Evolutionary conservation across 257 asterid species (phyloP), one percentile per base, ranked within the genome.

Genomic region (Jasminum sambac): DNA sequence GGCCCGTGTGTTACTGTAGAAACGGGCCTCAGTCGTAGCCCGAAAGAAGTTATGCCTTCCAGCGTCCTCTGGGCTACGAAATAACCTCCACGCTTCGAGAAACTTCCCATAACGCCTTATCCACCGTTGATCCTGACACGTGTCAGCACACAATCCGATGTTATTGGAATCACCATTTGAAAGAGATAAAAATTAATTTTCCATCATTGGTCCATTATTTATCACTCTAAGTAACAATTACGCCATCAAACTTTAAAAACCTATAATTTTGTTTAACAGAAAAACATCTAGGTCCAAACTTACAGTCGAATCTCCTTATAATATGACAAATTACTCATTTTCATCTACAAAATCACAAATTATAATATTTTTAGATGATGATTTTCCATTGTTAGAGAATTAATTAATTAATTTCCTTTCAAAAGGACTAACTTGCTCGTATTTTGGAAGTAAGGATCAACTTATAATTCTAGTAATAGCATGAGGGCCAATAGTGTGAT

Each of bases 81-180:
- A 39, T 39, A 48, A 4, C 58, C 58, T 48, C 58, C 23, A 14
- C 58, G 17, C 7, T 48, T 72, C 81, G 64, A 72, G 81, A 77
- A 63, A 19, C 67, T 72, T 72, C 81, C 14, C 11, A 39, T 19
- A 40, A 17, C 62, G n/a, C 58, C 50, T 38, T 38, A 13, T 69
- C 68, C 11, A 48, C 58, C 24, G 24, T 17, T 16, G 58, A 40
- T 8, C 1, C 55, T 4, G 37, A 34, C 76, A 70, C 80, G 77
- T 37, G 68, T 61, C 75, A 0, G 23, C 66, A 34, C 72, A 23
- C 23, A 24, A 23, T 5, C 61, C 71, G 63, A 25, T 5, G 0
- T 41, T 4, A 5, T n/a, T 11, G 13, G 17, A 69, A 39, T 48
- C 58, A 16, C 6, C n/a, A 46, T 16, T 6, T 46, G 57, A n/a